These are phyloP conservation scores for Dichomitus squalens DNA, from an alignment of 1,284 basidiomycete species.

Conservation along the genomic window DNA sequence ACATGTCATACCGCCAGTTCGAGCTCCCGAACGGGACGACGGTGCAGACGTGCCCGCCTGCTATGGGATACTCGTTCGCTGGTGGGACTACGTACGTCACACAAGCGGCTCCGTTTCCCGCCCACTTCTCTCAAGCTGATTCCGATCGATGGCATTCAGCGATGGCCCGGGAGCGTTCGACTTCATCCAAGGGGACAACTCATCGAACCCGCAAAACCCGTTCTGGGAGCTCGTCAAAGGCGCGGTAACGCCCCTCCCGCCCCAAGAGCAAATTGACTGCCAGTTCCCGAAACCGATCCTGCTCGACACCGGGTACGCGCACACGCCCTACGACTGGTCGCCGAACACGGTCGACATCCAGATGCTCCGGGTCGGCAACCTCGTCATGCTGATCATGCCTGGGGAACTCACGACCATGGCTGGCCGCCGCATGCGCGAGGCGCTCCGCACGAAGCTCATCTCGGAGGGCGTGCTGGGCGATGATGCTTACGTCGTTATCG, in stretches of 20 bases:
- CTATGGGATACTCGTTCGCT: slow-evolving; percentile 75
- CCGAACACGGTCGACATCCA: slow-evolving; percentile 79
- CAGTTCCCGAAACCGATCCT: slow-evolving; percentile 84
- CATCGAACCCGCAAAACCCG: slow-evolving; percentile 64
- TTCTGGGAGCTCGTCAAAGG: slow-evolving; percentile 84
- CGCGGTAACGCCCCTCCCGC: slow-evolving; percentile 66
- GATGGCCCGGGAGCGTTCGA: slow-evolving; percentile 85
- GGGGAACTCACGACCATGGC: slow-evolving; percentile 68
- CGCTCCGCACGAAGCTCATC: slow-evolving; percentile 65
- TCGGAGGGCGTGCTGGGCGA: slow-evolving; percentile 61
- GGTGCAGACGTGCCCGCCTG: slow-evolving; percentile 77
- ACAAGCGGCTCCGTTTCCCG: too few relatives aligned
- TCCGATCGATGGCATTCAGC: slow-evolving; percentile 35
- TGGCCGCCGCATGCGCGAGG: slow-evolving; percentile 50
- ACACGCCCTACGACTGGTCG: slow-evolving; percentile 76
- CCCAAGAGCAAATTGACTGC: slow-evolving; percentile 65
- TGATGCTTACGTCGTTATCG: slow-evolving; percentile 73
- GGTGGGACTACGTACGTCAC: slow-evolving; percentile 73
- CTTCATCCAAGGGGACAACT: slow-evolving; percentile 78
- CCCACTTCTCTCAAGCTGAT: not conserved
- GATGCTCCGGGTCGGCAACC: slow-evolving; percentile 78
- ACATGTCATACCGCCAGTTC: slow-evolving; percentile 73
- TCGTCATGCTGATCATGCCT: slow-evolving; percentile 79
- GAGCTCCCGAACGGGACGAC: slow-evolving; percentile 65
- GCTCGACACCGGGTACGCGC: slow-evolving; percentile 70